Percentiles rank a stretch among this genome's conserved stretches.
Conservation (phyloP, 192 early-diverging fungal species). For the Podila epigama region DNA sequence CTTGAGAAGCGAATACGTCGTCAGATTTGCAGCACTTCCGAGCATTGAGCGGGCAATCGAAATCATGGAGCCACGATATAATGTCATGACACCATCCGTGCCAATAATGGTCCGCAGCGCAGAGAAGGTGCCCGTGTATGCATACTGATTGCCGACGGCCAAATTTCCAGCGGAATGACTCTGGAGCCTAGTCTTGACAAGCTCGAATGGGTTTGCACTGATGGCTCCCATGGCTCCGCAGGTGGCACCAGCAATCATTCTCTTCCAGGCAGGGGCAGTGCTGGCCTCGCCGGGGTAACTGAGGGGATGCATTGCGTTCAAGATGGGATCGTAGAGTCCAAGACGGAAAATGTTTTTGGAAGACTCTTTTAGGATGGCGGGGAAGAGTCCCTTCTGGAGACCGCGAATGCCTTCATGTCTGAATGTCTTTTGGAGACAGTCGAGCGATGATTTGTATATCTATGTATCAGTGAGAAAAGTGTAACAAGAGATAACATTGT, state of each 20-base stretch:
- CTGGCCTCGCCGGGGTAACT: slow-evolving; percentile 47
- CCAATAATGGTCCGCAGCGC: slow-evolving; percentile 60
- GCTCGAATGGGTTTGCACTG: slow-evolving; percentile 78
- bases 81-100: slow-evolving; percentile 59
- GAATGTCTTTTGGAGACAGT: slow-evolving; percentile 71
- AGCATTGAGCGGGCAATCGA: slow-evolving; percentile 70
- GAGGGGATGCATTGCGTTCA: slow-evolving; percentile 63
- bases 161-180: slow-evolving; percentile 56
- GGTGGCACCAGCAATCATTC: slow-evolving; percentile 74
- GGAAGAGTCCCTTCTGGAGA: slow-evolving; percentile 75
- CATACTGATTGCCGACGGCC: slow-evolving; percentile 75
- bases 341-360: slow-evolving; percentile 80
- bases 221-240: slow-evolving; percentile 81
- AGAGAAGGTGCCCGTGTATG: slow-evolving; percentile 64
- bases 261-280: slow-evolving; percentile 74
- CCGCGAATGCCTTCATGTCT: slow-evolving; percentile 71
- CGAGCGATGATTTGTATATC: slow-evolving; percentile 72
- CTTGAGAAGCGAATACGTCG: slow-evolving; percentile 73
- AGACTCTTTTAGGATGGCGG: slow-evolving; percentile 74
- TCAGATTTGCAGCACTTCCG: slow-evolving; percentile 72
- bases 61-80: slow-evolving; percentile 75
- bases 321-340: slow-evolving; percentile 75
- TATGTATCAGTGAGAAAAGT: not conserved
- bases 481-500: too few species aligned
- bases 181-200: slow-evolving; percentile 78